Percentiles rank a stretch among this genome's conserved stretches.
Conservation (phyloP, 305 asterid species). For the Solanum hybrid region DNA sequence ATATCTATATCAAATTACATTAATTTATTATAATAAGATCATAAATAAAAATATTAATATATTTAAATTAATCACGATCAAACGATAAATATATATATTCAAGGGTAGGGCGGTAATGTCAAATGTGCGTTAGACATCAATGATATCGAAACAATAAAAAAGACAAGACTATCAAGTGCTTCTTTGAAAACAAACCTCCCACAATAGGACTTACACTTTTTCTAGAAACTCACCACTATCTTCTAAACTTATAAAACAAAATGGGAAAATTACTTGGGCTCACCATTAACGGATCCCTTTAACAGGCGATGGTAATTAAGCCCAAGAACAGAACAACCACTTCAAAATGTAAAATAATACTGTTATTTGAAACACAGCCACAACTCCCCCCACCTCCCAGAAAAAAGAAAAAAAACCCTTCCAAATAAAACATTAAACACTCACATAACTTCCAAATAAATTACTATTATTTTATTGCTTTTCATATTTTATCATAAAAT, state of each 20-base stretch:
- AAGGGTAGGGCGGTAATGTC: background rate
- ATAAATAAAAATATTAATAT: background rate
- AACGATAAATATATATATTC: background rate
- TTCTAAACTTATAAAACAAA: background rate
- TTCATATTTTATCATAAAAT: background rate
- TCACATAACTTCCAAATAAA: no score
- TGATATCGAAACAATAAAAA: background rate
- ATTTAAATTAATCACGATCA: background rate
- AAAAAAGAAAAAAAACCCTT: no score
- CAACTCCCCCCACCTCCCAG: no score
- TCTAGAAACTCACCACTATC: background rate
- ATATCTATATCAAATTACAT: background rate
- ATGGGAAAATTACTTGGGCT: background rate
- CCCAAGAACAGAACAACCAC: background rate
- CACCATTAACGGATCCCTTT: background rate
- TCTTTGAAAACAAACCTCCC: background rate
- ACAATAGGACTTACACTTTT: background rate
- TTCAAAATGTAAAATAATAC: background rate
- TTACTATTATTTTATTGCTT: background rate
- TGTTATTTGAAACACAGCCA: background rate
- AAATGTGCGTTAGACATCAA: background rate
- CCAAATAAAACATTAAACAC: no score
- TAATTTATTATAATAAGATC: background rate
- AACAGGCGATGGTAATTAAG: background rate
- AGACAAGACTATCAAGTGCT: background rate